phyloP scores from a whole-genome alignment of 2,329 filamentous ascomycete genomes.

The Alternaria ethzedia region DNA sequence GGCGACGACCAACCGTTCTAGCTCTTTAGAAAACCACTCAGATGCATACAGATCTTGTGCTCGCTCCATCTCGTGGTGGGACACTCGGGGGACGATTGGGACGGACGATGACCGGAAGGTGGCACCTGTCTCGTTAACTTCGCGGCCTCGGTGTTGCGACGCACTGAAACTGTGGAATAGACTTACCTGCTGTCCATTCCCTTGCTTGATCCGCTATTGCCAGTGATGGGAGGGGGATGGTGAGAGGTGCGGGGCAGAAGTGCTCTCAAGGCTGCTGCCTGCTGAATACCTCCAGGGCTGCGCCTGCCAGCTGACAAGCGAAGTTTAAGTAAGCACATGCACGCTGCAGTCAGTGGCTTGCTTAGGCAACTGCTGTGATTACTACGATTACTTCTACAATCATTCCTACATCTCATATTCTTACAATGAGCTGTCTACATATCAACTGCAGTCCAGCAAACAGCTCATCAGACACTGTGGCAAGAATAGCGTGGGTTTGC shows the following conservation, averaged over 20 bases:
- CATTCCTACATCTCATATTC: background rate
- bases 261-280: background rate
- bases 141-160: background rate
- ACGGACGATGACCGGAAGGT: background rate
- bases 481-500: background rate
- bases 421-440: background rate
- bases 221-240: background rate
- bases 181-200: background rate
- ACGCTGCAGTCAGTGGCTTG: background rate
- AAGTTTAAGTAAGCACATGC: background rate
- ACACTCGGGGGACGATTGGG: background rate
- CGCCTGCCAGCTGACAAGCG: background rate
- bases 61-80: background rate
- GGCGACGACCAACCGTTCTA: too few relatives aligned
- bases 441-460: background rate
- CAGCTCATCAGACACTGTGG: background rate
- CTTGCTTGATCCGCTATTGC: background rate
- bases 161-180: background rate
- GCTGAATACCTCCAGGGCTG: background rate
- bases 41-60: too few relatives aligned
- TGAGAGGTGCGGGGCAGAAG: background rate
- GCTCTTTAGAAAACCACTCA: too few relatives aligned
- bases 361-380: background rate
- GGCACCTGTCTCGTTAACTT: background rate
- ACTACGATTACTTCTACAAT: background rate